Evolutionary conservation across 2,329 filamentous ascomycete genomes (phyloP).

Genomic region (Emmonsiellopsis sp.): DNA sequence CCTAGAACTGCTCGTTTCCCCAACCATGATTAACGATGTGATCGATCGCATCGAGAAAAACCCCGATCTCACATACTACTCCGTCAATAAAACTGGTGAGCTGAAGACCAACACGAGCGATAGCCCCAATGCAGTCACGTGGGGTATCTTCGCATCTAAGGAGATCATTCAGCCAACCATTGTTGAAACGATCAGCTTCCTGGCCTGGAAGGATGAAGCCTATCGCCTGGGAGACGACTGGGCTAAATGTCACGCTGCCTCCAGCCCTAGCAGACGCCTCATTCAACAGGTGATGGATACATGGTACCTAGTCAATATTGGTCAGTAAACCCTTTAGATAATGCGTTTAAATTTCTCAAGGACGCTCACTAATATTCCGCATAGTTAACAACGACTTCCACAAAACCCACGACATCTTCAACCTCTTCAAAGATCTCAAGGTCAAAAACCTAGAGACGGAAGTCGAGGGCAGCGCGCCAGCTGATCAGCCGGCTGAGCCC

Average conservation of each 20-base stretch:
- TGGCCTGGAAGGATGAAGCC: conserved; percentile 98
- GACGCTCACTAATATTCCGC: conserved; percentile 14
- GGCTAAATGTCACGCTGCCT: conserved; percentile 77
- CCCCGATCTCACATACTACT: conserved; percentile 84
- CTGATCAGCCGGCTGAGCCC: conserved; percentile 2
- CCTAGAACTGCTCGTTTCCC: conserved; percentile 79
- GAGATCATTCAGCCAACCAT: conserved; percentile 99
- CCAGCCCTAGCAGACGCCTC: conserved; percentile 65
- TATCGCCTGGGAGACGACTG: conserved; percentile 88
- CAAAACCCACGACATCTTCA: conserved; percentile 68
- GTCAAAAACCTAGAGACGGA: conserved; percentile 29
- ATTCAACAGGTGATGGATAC: conserved; percentile 77
- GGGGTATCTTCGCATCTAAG: conserved; percentile 97
- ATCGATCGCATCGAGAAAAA: conserved; percentile 67
- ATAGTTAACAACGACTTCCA: conserved; percentile 97
- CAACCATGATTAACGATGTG: conserved; percentile 66
- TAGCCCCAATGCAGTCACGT: conserved; percentile 94
- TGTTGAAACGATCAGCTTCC: conserved; percentile 92
- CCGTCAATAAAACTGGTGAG: conserved; percentile 73
- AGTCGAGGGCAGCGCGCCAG: conserved; percentile 11
- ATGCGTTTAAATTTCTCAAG: not conserved
- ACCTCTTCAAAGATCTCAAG: conserved; percentile 67
- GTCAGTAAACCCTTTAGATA: conserved; percentile 41
- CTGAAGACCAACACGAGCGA: conserved; percentile 75
- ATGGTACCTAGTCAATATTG: conserved; percentile 93